These are phyloP conservation scores for Suillus brevipes DNA, from an alignment of 768 basidiomycete genomes.

Conservation along the genomic window DNA sequence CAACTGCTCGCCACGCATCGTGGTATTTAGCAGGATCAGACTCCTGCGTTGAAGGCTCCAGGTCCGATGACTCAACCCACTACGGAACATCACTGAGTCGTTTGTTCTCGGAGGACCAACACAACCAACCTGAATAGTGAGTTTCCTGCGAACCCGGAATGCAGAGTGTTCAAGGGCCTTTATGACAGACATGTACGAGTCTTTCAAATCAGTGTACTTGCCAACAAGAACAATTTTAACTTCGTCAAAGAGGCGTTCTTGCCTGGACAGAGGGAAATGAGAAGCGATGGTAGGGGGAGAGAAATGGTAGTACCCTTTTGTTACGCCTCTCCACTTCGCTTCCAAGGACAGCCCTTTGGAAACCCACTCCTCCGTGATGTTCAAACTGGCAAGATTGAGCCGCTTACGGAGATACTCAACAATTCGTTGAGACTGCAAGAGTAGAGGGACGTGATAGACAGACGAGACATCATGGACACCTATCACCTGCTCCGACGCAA, in stretches of 20 bases:
- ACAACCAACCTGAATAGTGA: constrained; percentile 69
- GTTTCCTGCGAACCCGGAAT: constrained; percentile 84
- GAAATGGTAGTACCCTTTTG: constrained; percentile 55
- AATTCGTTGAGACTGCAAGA: constrained; percentile 92
- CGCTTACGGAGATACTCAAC: constrained; percentile 79
- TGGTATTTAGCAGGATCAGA: constrained; percentile 85
- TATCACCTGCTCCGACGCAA: constrained; percentile 83
- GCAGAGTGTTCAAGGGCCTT: constrained; percentile 98
- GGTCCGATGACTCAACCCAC: constrained; percentile 96
- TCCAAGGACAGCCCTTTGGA: constrained; percentile 67
- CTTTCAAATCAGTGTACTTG: constrained; percentile 95
- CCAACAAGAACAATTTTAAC: constrained; percentile 92
- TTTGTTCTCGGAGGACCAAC: constrained; percentile 11
- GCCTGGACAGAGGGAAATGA: constrained; percentile 47
- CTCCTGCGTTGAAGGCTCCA: constrained; percentile 82
- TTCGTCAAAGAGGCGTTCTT: constrained; percentile 87
- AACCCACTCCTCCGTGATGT: constrained; percentile 54
- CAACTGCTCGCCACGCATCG: constrained; percentile 92
- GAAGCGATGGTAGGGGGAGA: not conserved
- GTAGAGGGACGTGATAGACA: constrained; percentile 94
- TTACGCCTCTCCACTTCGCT: constrained; percentile 80
- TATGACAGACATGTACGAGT: constrained; percentile 97
- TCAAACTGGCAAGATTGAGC: constrained; percentile 65
- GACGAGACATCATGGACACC: constrained; percentile 96
- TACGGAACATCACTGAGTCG: constrained; percentile 27